A percentile compares a stretch with the other conserved stretches of the same genome.
These are phyloP conservation scores for Pittosporum tobira DNA, from an alignment of 129 eudicot species.

Conservation along the genomic window DNA sequence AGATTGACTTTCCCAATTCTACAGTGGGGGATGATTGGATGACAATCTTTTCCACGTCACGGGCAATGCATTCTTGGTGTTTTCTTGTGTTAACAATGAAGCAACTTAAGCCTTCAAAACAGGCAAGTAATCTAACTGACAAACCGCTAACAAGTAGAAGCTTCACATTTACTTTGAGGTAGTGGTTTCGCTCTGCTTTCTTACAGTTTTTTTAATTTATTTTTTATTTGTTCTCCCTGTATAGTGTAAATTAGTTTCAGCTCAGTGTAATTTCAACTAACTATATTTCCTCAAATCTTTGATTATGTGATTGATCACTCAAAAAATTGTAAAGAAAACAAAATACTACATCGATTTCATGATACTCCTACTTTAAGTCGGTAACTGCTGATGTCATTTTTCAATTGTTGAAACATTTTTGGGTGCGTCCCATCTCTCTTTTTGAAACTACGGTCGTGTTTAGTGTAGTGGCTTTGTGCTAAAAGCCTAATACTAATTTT, in stretches of 20 bases:
- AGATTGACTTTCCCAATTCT: slow-evolving; percentile 10
- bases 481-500: too few species aligned
- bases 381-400: too few species aligned
- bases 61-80: neutral
- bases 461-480: too few species aligned
- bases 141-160: slow-evolving; percentile 41
- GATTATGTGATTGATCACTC: slow-evolving; percentile 2
- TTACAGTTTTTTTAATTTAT: slow-evolving; percentile 10
- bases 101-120: slow-evolving; percentile 14
- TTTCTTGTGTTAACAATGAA: slow-evolving; percentile 11
- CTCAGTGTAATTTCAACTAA: slow-evolving; percentile 9
- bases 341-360: too few species aligned
- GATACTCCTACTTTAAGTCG: too few species aligned
- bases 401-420: too few species aligned
- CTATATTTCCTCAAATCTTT: neutral
- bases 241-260: slow-evolving; percentile 32
- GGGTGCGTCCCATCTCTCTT: too few species aligned
- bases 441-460: too few species aligned
- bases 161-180: slow-evolving; percentile 14
- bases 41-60: slow-evolving; percentile 2
- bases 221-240: slow-evolving; percentile 1
- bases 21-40: slow-evolving; percentile 11
- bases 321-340: slow-evolving; percentile 7
- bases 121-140: slow-evolving; percentile 43
- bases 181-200: neutral